Base-by-base conservation (phyloP, 140 eudicot genomes). In the Flaveria floridana region DNA sequence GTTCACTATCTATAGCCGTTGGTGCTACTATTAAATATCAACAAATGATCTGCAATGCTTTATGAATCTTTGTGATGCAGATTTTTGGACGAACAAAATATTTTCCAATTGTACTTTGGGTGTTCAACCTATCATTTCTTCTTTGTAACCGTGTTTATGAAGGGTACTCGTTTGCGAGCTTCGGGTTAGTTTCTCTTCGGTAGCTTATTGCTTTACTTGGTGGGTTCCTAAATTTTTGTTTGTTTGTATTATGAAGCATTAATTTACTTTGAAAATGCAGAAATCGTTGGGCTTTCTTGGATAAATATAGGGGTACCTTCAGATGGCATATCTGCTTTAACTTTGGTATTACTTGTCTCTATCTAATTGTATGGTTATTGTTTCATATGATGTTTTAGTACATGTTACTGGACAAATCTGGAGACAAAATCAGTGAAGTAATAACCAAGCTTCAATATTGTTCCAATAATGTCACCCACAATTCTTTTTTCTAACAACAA, bases 301-400 rank as follows among this genome's bases (percentile, higher is more conserved):
- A 94, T 84, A 75, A 82, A 30, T 85, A 83, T 66, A 89, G 89
- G 77, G 97, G 99, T 62, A 82, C 96, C 75, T 94, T 88, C 82
- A 85, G 99, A 80, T 94, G 99, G 99, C 97, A 94, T 73, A 94
- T 94, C 82, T 94, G 99, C 91, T 94, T 94, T 74, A 94, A 94
- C 75, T 94, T 94, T 80, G 99, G 99, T 94, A 94, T 37, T 48
- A 59, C 30, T 28, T 69, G 37, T 18, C 30, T 13, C 57, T 15
- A n/a, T 65, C 50, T 26, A 13, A 20, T 62, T 62, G 68, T 13
- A 28, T 28, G 10, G 44, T 64, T 34, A 34, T 64, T 30, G 23
- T 30, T 65, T 39, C 51, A 16, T 65, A 65, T 65, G 50, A 34
- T 71, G 57, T 67, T 56, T 65, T 79, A 5, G 7, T 6, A 62